A percentile compares a stretch with the other conserved stretches of the same genome.
Evolutionary conservation across 768 basidiomycete genomes (phyloP).

Genomic region (Russula sp.): DNA sequence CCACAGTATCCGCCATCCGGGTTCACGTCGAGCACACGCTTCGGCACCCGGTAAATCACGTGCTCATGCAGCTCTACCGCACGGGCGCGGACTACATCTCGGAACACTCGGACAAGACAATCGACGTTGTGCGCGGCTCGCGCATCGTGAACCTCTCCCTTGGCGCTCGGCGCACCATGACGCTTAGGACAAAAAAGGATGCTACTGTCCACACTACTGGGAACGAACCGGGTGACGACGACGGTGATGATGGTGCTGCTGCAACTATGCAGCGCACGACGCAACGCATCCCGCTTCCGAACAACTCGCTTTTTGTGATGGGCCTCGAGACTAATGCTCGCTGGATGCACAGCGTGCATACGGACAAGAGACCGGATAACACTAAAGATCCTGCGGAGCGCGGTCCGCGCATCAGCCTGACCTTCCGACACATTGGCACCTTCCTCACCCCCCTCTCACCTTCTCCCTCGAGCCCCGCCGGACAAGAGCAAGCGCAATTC

Average conservation of each 20-base stretch:
- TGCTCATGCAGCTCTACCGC: conserved; percentile 79
- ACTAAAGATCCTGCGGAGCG: conserved; percentile 57
- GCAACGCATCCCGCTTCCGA: conserved; percentile 70
- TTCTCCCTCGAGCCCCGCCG: background rate
- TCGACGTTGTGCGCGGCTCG: conserved; percentile 72
- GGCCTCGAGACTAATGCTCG: conserved; percentile 67
- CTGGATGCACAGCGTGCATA: conserved; percentile 76
- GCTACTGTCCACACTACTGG: background rate
- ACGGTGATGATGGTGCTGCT: background rate
- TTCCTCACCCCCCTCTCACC: conserved; percentile 48
- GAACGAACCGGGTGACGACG: background rate
- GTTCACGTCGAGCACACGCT: conserved; percentile 56
- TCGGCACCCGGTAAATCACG: conserved; percentile 73
- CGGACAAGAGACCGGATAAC: conserved; percentile 62
- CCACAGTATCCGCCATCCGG: conserved; percentile 64
- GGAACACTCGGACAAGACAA: conserved; percentile 84
- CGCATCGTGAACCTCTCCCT: conserved; percentile 79
- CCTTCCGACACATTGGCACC: conserved; percentile 76
- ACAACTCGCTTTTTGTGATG: conserved; percentile 82
- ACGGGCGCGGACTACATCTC: conserved; percentile 79
- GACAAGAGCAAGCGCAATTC: background rate
- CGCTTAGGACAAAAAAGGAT: conserved; percentile 63
- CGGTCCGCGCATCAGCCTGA: conserved; percentile 75
- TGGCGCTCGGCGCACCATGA: conserved; percentile 76
- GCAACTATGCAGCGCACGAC: conserved; percentile 28